Evolutionary conservation across 176 grass and related monocot species (phyloP).

Genomic region (Calamus simplicifolius): DNA sequence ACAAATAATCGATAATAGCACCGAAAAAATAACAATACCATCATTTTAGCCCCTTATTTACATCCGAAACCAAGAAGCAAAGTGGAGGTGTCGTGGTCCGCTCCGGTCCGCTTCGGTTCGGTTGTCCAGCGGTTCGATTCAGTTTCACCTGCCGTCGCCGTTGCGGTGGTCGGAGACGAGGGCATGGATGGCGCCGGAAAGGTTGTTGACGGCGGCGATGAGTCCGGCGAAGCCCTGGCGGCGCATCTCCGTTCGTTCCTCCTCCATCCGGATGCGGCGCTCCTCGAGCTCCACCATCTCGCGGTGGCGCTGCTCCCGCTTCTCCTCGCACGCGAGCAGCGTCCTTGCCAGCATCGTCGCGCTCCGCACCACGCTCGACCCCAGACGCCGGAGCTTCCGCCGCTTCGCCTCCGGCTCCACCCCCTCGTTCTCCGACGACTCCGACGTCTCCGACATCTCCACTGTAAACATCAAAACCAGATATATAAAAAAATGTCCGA

Average conservation of each 20-base stretch:
- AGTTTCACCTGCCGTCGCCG: conserved; percentile 19
- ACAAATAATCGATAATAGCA: too few relatives aligned
- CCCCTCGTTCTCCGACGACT: conserved; percentile 35
- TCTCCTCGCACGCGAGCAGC: conserved; percentile 81
- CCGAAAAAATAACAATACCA: too few relatives aligned
- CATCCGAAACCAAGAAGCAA: too few relatives aligned
- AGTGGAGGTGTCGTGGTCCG: background rate
- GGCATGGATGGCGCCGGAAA: conserved; percentile 80
- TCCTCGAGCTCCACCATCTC: conserved; percentile 87
- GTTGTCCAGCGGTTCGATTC: conserved; percentile 10
- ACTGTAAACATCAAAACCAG: background rate
- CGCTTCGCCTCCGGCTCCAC: conserved; percentile 77
- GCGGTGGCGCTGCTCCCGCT: conserved; percentile 78
- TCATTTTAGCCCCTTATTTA: too few relatives aligned
- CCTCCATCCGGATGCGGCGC: conserved; percentile 71
- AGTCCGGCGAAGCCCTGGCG: conserved; percentile 82
- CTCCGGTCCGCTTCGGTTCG: background rate
- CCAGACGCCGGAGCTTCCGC: conserved; percentile 46
- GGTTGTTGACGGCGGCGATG: conserved; percentile 79
- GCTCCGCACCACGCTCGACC: conserved; percentile 81
- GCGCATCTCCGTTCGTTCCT: conserved; percentile 69
- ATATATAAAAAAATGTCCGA: too few relatives aligned
- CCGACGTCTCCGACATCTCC: conserved; percentile 68
- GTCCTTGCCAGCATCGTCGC: conserved; percentile 86
- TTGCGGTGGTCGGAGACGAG: conserved; percentile 82